Evolutionary conservation across 345 rosid species (phyloP), one percentile per base, ranked within the genome.

Genomic region (Theobroma cacao): DNA sequence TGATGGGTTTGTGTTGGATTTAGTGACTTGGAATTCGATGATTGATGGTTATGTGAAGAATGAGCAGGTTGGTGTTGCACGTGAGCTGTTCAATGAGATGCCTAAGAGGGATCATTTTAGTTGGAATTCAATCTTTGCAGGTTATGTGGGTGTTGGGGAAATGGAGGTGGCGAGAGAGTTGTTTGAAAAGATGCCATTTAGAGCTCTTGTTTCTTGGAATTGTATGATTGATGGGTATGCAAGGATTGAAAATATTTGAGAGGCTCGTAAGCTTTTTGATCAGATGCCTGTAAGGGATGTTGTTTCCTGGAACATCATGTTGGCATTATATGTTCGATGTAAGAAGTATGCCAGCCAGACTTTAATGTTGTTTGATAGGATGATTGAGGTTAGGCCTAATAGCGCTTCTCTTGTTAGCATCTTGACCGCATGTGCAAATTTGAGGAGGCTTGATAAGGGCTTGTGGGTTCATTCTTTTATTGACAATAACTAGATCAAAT

Each of bases 91-190:
- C 38, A 88, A 87, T 72, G 85, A 77, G 40, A 89, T 90, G 91
- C 50, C 74, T 9, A 82, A 82, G 7, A 86, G 89, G 66, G 94
- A 92, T 82, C 58, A 59, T 75, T 83, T 86, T 28, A 86, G 88
- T 5, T 92, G 96, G 96, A 92, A 92, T 82, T 82, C 90, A 20
- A 82, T 92, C 87, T 80, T 92, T 52, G 64, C 85, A 7, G 96
- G 92, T n/a, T 90, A 90, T 34, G 80, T 79, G 20, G 78, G 83
- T 22, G 40, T 78, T 24, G 77, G 67, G 31, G 75, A 86, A 40
- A 81, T 92, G 88, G 89, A 79, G 47, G 66, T 58, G 1, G 91
- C 92, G 3, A 65, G 84, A 36, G 77, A 24, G 48, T 75, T 92
- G 63, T 91, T 89, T 62, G 77, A 76, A 65, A 72, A 59, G 67